Conservation (phyloP, 2,329 filamentous ascomycete genomes). For the Cordyceps farinosa region DNA sequence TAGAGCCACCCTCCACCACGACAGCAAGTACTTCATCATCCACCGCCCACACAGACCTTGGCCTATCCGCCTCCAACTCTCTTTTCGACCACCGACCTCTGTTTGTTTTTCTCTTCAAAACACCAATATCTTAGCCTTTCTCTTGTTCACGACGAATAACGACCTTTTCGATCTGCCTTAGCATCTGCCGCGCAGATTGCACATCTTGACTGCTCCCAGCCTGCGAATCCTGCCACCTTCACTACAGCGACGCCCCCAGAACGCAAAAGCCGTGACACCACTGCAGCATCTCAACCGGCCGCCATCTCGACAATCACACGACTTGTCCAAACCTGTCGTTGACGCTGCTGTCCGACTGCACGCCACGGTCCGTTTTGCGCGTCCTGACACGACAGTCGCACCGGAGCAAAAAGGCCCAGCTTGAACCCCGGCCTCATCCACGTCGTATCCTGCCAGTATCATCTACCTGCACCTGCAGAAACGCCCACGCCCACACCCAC, state of each 20-base stretch:
- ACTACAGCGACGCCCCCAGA: slow-evolving; percentile 10
- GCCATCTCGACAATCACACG: neutral
- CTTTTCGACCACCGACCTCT: slow-evolving; percentile 3
- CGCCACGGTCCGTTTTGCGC: slow-evolving; percentile 4
- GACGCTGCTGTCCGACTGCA: slow-evolving; percentile 8
- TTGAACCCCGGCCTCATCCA: neutral
- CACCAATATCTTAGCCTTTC: neutral
- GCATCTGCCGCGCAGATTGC: slow-evolving; percentile 1
- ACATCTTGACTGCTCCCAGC: neutral
- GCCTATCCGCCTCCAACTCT: slow-evolving; percentile 7
- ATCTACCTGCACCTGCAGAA: slow-evolving; percentile 11
- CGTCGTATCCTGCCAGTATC: slow-evolving; percentile 5
- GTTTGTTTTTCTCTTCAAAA: slow-evolving; percentile 5
- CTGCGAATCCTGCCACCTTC: neutral
- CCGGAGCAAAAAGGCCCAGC: neutral
- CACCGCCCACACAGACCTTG: slow-evolving; percentile 13
- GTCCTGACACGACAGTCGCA: neutral
- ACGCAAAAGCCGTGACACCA: slow-evolving; percentile 6
- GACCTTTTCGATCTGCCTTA: neutral
- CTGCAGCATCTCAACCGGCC: neutral
- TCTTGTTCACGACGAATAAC: neutral
- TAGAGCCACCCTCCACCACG: slow-evolving; percentile 2
- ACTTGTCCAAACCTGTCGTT: slow-evolving; percentile 1
- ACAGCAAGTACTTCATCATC: slow-evolving; percentile 15
- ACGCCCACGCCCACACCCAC: slow-evolving; percentile 5